Base-by-base conservation (phyloP, 2,329 filamentous ascomycete species). In the Orbilia brochopaga region DNA sequence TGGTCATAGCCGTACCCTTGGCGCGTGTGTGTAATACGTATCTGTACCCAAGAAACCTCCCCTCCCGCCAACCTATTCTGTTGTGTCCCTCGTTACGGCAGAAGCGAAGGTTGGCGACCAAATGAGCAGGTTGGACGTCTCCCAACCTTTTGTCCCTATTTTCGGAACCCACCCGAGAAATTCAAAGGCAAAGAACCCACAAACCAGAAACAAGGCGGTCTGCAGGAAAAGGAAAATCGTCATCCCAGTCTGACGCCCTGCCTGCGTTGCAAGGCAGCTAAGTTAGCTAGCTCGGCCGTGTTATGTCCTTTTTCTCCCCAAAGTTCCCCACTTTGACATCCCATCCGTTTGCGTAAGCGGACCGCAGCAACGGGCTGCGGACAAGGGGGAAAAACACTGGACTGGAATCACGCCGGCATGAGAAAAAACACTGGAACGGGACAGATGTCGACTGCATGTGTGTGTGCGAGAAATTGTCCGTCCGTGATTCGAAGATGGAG, bases 321-420 rank as follows among this genome's bases (percentile, higher is more conserved):
- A 3, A 32, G 27, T 32, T 42, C 37, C 37, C 37, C 37, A 42
- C 37, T 42, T 42, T 42, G 37, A 42, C 37, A 42, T 42, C 37
- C 37, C 37, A 42, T 42, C 37, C 37, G 37, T 42, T 42, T 42
- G 37, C 37, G 37, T 42, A 42, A 42, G 37, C 37, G 37, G 37
- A 42, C 37, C 37, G 37, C 37, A 6, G 37, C 37, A 42, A 42
- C 37, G 37, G 37, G 37, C 37, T 42, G 37, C 37, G 13, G 37
- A 42, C 37, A 42, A 32, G 37, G 37, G 37, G 37, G 37, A 42
- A 42, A 42, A 42, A 42, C 37, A 42, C 37, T 42, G 37, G 37
- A 42, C 37, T 42, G 37, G 37, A 42, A 42, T 42, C n/a, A 42
- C 37, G 37, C 37, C 37, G 37, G 37, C 37, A 42, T 13, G 37